Percentiles rank a stretch among this genome's conserved stretches.
phyloP scores from a whole-genome alignment of 306 rosid genomes.

The Cucurbita moschata region DNA sequence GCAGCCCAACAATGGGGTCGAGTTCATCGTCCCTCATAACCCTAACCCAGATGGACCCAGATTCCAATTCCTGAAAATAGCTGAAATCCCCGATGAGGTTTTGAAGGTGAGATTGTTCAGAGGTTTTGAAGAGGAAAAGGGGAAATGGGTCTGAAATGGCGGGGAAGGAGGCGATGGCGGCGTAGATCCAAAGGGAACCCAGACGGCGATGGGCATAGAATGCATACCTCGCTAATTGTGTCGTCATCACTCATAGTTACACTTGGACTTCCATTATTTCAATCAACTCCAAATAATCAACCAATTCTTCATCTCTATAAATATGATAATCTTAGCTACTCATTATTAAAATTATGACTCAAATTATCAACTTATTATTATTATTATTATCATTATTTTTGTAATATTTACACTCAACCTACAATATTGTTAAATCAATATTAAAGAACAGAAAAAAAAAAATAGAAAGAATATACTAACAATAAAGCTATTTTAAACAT shows the following conservation, averaged over 20 bases:
- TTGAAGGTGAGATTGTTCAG: conserved; percentile 21
- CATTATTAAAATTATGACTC: too few species aligned
- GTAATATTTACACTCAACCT: too few species aligned
- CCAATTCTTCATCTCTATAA: too few species aligned
- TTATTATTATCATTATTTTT: too few species aligned
- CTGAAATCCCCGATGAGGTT: conserved; percentile 30
- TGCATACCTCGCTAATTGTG: background rate
- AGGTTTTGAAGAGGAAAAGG: background rate
- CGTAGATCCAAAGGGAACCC: conserved; percentile 39
- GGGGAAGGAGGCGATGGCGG: conserved; percentile 12
- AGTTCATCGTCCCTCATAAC: conserved; percentile 55
- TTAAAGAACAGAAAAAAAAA: too few species aligned
- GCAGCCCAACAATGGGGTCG: conserved; percentile 39
- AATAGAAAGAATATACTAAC: too few species aligned
- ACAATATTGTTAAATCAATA: too few species aligned
- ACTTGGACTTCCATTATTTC: background rate
- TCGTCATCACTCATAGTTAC: background rate
- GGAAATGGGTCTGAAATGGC: conserved; percentile 18
- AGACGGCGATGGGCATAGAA: conserved; percentile 46
- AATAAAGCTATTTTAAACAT: too few species aligned
- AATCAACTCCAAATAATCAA: background rate
- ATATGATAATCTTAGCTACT: too few species aligned
- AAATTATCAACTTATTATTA: too few species aligned
- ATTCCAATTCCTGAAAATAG: conserved; percentile 37
- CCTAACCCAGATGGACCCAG: conserved; percentile 62